Evolutionary conservation across 176 grass and related monocot genomes (phyloP).

Genomic region (Elaeis guineensis): DNA sequence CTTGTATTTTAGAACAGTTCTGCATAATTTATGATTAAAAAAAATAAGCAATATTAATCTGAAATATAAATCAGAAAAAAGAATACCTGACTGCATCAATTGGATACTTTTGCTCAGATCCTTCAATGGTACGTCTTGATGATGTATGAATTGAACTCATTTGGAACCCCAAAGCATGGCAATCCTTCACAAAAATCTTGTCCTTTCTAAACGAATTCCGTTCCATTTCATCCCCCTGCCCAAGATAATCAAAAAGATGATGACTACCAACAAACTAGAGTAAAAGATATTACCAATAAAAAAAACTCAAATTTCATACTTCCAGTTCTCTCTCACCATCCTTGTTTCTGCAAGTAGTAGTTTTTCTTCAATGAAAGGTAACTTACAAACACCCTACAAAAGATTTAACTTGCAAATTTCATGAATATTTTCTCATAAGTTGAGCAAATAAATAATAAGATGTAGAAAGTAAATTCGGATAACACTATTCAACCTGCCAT

Average conservation of each 20-base stretch:
- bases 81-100: conserved; percentile 32
- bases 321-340: conserved; percentile 21
- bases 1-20: too few species aligned
- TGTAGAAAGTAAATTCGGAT: too few species aligned
- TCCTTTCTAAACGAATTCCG: conserved; percentile 32
- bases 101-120: neutral
- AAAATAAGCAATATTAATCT: too few species aligned
- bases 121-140: neutral
- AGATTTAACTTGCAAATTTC: neutral
- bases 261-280: too few species aligned
- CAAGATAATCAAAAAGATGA: too few species aligned
- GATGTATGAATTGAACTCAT: neutral
- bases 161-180: conserved; percentile 3
- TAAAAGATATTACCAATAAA: too few species aligned
- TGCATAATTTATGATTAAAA: too few species aligned
- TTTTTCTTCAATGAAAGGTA: conserved; percentile 50
- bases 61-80: too few species aligned
- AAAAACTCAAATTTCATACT: conserved; percentile 19
- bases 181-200: conserved; percentile 32
- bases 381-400: conserved; percentile 24
- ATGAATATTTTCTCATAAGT: too few species aligned
- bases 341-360: conserved; percentile 32
- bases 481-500: conserved; percentile 36
- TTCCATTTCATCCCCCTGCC: conserved; percentile 28
- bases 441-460: too few species aligned